Base-by-base conservation (phyloP, 108 stramenopile species). In the Chaetoceros tenuissimus region DNA sequence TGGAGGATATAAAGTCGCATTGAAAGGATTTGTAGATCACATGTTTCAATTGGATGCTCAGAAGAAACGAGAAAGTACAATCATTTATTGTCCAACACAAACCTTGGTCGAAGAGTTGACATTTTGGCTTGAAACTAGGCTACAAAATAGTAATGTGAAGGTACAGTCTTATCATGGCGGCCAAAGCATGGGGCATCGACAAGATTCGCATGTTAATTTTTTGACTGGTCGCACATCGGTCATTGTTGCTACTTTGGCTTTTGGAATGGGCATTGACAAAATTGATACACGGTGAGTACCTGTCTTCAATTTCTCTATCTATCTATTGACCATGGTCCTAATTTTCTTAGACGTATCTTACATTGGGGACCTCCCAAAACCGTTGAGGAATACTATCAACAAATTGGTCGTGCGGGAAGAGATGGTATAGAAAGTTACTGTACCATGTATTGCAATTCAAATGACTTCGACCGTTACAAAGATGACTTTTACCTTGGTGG, bases 231-330 rank as follows among this genome's bases (percentile, higher is more conserved):
- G 61, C 45, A 78, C 71, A 21, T 25, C 71, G 1, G 78, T 96
- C 20, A 84, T 98, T 46, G 94, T 96, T 17, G 97, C 96, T 0
- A 98, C 98, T 0, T 79, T 89, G 0, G 98, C 96, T 2, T 98
- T 97, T 65, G 98, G 98, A 10, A 94, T 99, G 94, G 98, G 98
- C 2, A 97, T 99, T 62, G 97, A 97, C 68, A 77, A 74, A 51
- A 63, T 67, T 10, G 73, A 80, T 44, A 74, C 60, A 16, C 5
- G 59, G 34, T 40, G 34, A 40, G 34, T 40, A 13, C n/a, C n/a
- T n/a, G n/a, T n/a, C n/a, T n/a, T n/a, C n/a, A n/a, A n/a, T n/a
- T n/a, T n/a, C n/a, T n/a, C n/a, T n/a, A n/a, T n/a, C n/a, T n/a
- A n/a, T n/a, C n/a, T 40, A 40, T 40, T 40, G 8, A 40, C 67